Evolutionary conservation across 139 green algal genomes (phyloP), one percentile per base, ranked within the genome.

Genomic region (Chlamydomonas schloesseri): DNA sequence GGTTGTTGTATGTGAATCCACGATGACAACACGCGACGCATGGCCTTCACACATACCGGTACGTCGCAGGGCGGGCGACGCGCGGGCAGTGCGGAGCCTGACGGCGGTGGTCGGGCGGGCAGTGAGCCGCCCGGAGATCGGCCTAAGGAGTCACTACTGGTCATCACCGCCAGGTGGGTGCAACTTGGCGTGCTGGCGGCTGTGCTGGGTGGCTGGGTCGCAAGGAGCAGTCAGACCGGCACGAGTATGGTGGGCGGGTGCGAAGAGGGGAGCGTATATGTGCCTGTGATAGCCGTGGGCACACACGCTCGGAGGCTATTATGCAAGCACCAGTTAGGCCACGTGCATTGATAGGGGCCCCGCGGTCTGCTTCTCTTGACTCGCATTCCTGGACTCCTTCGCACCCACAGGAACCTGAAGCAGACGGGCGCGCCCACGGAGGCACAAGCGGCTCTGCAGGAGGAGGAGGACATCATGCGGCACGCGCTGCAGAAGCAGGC

Each of bases 401-500:
- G n/a, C n/a, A n/a, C n/a, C n/a, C 31, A 4, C 69, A 73, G 73
- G 70, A 57, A 55, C 71, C 68, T 73, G 24, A 82, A 92, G 84
- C 84, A 91, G 58, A 23, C 80, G 77, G 87, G 90, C 10, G 84
- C 93, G 36, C 90, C 95, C 79, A 96, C 91, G 8, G 94, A 96
- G 73, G 88, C 91, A 50, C 93, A 98, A 82, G 93, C 94, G 68
- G 69, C 88, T 71, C 73, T 93, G 65, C 83, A 94, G 78, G 95
- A 99, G 92, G 97, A 99, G 92, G 68, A 90, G 47, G 96, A 98
- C 73, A 96, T 99, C 57, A 92, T 99, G 92, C 91, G 94, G 47
- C 82, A 95, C 72, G 92, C 99, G 67, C 94, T 93, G n/a, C 94
- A 97, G 82, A 97, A 95, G 85, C 92, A 95, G 81, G 96, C 97